Conservation (phyloP, 75 land plant species). For the Picea sitchensis region DNA sequence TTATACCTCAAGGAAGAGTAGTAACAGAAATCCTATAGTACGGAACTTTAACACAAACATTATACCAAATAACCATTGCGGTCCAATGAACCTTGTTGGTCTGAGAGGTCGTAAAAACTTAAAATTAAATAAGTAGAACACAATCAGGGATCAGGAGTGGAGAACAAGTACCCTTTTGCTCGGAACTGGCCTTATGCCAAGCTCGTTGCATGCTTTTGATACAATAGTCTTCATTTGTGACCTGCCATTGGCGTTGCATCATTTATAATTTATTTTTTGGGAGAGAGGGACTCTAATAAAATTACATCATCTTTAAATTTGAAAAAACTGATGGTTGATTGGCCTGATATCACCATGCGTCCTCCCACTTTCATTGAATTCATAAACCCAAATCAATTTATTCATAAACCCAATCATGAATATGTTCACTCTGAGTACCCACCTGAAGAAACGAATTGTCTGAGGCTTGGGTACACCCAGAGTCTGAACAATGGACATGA, state of each 20-base stretch:
- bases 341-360: background rate
- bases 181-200: conserved; percentile 71
- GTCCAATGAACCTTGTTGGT: too few relatives aligned
- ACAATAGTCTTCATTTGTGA: conserved; percentile 93
- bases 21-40: too few relatives aligned
- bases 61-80: too few relatives aligned
- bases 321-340: background rate
- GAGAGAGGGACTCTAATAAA: background rate
- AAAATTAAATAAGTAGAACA: background rate
- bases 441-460: conserved; percentile 93
- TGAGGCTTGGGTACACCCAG: conserved; percentile 82
- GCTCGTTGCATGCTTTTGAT: conserved; percentile 84
- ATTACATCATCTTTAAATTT: background rate
- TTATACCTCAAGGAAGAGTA: too few relatives aligned
- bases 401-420: background rate
- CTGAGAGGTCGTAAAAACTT: too few relatives aligned
- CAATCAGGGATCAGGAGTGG: background rate
- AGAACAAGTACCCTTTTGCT: conserved; percentile 65
- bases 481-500: conserved; percentile 53
- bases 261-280: too few relatives aligned
- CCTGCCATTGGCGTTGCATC: conserved; percentile 26
- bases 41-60: too few relatives aligned
- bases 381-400: background rate
- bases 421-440: background rate
- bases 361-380: background rate